Base-by-base conservation (phyloP, 257 asterid species). In the Solanum microdontum region DNA sequence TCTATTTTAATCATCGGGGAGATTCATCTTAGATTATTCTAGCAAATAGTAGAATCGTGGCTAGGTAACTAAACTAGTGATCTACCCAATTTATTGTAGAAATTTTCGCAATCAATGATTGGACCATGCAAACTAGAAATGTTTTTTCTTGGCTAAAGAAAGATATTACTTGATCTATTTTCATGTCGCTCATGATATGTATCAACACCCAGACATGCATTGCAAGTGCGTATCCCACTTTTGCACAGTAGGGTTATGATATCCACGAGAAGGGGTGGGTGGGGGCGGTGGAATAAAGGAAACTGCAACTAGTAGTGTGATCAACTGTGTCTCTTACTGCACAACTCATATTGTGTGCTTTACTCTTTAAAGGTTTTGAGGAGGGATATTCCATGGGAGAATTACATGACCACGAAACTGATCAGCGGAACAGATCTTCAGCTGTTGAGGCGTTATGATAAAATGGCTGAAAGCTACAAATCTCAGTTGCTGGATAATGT, bases 321-420 rank as follows among this genome's bases (percentile, higher is more conserved):
- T 39, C 58, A 13, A 19, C 75, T 72, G 39, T 30, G 36, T 15
- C 14, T 21, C 64, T 64, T 68, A 72, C 34, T 84, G n/a, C 88
- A 11, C 51, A 64, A 51, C 82, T 86, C 48, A 80, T 17, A 48
- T 28, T 48, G 43, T 80, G 26, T 80, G 85, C 11, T 48, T 45
- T 48, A 5, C 73, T 75, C 68, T 84, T 51, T 87, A 87, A 90
- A 96, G 98, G 95, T 96, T 79, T 91, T 96, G 91, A 88, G 91
- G 92, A 93, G 98, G 92, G 98, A 97, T 90, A 97, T 97, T 84
- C 98, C 96, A 68, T 97, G 99, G 99, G 98, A 97, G 88, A 94
- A 97, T 45, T 95, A 97, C 91, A 92, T 95, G 95, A 92, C 98
- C 73, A 94, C 97, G 48, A 95, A 97, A 93, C 90, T 95, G 93